Evolutionary conservation across 2,329 filamentous ascomycete genomes (phyloP).

Genomic region (Raffaelea albimanens): DNA sequence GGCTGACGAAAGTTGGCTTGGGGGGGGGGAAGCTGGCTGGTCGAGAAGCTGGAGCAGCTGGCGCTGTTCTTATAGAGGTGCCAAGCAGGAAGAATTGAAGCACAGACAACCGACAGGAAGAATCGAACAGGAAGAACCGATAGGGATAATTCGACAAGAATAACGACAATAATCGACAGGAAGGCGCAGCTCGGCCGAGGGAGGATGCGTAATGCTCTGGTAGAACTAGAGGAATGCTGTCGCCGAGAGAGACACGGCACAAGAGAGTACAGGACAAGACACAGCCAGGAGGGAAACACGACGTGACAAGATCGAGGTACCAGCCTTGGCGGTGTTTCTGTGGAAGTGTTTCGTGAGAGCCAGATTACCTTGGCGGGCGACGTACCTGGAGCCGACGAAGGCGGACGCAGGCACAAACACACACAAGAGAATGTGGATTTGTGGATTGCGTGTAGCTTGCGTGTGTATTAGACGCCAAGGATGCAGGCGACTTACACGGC

Average conservation of each 20-base stretch:
- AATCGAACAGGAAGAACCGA: too few relatives aligned
- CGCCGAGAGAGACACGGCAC: background rate
- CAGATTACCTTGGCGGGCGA: constrained; percentile 6
- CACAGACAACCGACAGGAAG: too few relatives aligned
- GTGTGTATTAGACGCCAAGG: constrained; percentile 2
- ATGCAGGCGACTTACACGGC: constrained; percentile 2
- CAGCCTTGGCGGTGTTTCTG: constrained; percentile 6
- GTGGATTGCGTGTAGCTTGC: background rate
- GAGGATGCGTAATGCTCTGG: too few relatives aligned
- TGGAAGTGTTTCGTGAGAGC: constrained; percentile 7
- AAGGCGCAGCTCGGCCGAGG: too few relatives aligned
- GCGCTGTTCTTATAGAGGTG: too few relatives aligned
- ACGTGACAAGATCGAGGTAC: constrained; percentile 1
- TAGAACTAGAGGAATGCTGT: too few relatives aligned
- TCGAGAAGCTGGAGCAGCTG: too few relatives aligned
- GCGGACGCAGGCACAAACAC: background rate
- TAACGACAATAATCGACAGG: too few relatives aligned
- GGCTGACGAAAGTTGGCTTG: too few relatives aligned
- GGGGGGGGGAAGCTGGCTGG: too few relatives aligned
- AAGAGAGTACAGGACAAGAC: constrained; percentile 9
- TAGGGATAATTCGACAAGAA: too few relatives aligned
- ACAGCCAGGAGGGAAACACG: background rate
- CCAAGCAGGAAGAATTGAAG: background rate
- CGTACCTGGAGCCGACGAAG: constrained; percentile 9
- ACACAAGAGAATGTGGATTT: background rate